phyloP scores from a whole-genome alignment of 495 filamentous ascomycete species.

The Rhypophila decipiens region DNA sequence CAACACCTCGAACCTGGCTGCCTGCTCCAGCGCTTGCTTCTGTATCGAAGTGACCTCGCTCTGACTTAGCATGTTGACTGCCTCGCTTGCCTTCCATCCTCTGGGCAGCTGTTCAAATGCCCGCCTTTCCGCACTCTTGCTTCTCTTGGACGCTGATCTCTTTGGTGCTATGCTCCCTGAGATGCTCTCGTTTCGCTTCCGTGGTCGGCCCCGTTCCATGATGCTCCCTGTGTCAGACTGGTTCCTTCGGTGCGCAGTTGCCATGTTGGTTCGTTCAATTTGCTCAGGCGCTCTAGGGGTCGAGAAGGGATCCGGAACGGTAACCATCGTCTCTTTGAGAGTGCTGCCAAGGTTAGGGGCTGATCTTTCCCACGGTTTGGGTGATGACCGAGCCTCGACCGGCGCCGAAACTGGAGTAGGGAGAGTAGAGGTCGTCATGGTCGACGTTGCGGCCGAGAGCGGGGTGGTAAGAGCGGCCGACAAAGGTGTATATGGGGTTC shows the following conservation, averaged over 20 bases:
- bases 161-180: conserved; percentile 26
- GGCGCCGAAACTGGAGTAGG: conserved; percentile 43
- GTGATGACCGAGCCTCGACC: conserved; percentile 33
- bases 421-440: conserved; percentile 34
- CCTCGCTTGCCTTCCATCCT: conserved; percentile 50
- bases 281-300: conserved; percentile 28
- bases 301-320: conserved; percentile 13
- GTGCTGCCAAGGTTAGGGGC: conserved; percentile 13
- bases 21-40: conserved; percentile 58
- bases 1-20: conserved; percentile 61
- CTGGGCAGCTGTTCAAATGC: conserved; percentile 51
- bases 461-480: conserved; percentile 33
- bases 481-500: conserved; percentile 38
- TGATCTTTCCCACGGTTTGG: conserved; percentile 40
- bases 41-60: conserved; percentile 49
- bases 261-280: conserved; percentile 21
- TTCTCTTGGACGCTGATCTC: conserved; percentile 30
- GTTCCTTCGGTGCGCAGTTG: conserved; percentile 33
- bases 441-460: conserved; percentile 34
- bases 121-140: conserved; percentile 39
- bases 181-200: conserved; percentile 35
- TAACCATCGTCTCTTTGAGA: conserved; percentile 19
- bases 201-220: conserved; percentile 53
- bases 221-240: conserved; percentile 53
- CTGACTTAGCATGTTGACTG: conserved; percentile 36